These are phyloP conservation scores for Drechmeria coniospora DNA, from an alignment of 2,329 filamentous ascomycete genomes.

Conservation along the genomic window DNA sequence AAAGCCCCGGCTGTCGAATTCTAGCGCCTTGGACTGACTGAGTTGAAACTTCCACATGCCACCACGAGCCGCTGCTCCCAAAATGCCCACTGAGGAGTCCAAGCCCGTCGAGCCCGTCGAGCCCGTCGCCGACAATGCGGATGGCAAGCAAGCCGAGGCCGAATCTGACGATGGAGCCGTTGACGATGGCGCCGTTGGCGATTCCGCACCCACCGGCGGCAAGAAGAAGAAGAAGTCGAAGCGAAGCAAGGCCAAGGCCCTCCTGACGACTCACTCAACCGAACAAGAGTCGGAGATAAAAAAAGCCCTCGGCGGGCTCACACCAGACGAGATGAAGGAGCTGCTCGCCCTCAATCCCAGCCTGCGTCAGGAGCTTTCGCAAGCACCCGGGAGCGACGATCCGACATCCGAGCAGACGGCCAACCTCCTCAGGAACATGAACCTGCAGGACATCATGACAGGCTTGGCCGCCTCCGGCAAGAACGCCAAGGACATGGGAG, in stretches of 20 bases:
- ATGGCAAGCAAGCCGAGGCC: conserved; percentile 27
- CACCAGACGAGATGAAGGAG: conserved; percentile 43
- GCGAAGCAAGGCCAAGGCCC: conserved; percentile 42
- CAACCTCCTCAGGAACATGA: conserved; percentile 45
- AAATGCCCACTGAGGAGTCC: conserved; percentile 42
- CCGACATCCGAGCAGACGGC: conserved; percentile 27
- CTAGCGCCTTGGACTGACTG: too few species aligned
- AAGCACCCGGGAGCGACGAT: conserved; percentile 20
- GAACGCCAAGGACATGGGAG: conserved; percentile 90
- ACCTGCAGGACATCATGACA: conserved; percentile 57
- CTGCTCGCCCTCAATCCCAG: conserved; percentile 60
- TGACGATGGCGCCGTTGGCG: too few species aligned
- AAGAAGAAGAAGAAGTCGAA: conserved; percentile 55
- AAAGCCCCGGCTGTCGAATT: too few species aligned
- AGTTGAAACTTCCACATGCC: too few species aligned
- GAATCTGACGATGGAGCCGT: conserved; percentile 28
- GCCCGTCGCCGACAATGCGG: conserved; percentile 30
- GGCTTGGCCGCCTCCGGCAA: conserved; percentile 64
- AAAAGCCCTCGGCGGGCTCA: conserved; percentile 37
- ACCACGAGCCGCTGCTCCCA: neutral
- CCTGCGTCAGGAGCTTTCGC: conserved; percentile 42
- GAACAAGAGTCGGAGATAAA: conserved; percentile 26
- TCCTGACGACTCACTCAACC: conserved; percentile 19
- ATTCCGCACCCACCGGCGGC: too few species aligned
- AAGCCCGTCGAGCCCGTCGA: conserved; percentile 46